Evolutionary conservation across 805 yeast genomes (phyloP).

Genomic region (Cyberlindnera suaveolens): DNA sequence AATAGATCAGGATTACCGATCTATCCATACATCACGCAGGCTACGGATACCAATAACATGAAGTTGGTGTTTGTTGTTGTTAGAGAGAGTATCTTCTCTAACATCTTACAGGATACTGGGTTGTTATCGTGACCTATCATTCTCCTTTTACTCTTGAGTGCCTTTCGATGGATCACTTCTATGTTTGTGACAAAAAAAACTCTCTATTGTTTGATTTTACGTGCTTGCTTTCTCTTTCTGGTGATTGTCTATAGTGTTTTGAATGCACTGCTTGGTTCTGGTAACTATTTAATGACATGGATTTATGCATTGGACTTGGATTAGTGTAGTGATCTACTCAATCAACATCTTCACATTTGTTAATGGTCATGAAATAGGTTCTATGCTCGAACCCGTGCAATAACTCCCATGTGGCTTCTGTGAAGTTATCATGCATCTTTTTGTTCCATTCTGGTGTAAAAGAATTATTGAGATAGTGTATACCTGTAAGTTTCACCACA

Average conservation of each 20-base stretch:
- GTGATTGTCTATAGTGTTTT: background rate
- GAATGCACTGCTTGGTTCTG: too few relatives aligned
- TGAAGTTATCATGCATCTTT: background rate
- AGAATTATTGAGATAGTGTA: background rate
- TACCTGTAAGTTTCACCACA: constrained; percentile 14
- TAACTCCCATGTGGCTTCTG: constrained; percentile 8
- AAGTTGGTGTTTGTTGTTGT: constrained; percentile 81
- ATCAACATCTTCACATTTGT: constrained; percentile 25
- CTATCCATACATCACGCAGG: constrained; percentile 90
- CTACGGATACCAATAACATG: constrained; percentile 88
- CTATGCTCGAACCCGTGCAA: constrained; percentile 33
- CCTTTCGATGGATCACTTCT: background rate
- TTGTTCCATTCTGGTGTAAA: background rate
- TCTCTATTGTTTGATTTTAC: background rate
- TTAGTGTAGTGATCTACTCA: too few relatives aligned
- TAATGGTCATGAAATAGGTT: constrained; percentile 29
- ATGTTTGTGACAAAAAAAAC: too few relatives aligned
- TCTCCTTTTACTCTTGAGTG: background rate
- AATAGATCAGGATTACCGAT: constrained; percentile 77
- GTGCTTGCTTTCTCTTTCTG: background rate
- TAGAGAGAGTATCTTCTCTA: constrained; percentile 72
- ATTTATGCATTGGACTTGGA: too few relatives aligned
- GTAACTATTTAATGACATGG: too few relatives aligned
- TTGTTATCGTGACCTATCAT: constrained; percentile 34
- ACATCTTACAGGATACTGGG: constrained; percentile 71